phyloP scores from a whole-genome alignment of 768 basidiomycete species.

The Boletus vermiculosoides region DNA sequence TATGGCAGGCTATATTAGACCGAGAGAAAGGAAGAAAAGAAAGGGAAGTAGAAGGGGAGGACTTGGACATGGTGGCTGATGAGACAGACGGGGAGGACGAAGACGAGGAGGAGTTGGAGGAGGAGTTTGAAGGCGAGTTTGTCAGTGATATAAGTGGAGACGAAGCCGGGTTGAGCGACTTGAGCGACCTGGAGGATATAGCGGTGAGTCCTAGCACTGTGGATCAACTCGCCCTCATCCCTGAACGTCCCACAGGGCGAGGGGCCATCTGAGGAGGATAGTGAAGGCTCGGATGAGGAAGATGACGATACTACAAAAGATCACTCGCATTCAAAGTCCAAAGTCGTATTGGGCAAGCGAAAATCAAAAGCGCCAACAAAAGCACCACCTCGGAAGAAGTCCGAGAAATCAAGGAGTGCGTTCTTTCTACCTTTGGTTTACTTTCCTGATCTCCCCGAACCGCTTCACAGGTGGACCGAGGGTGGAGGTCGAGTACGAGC shows the following conservation, averaged over 20 bases:
- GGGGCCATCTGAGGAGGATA: conserved; percentile 40
- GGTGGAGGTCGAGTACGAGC: conserved; percentile 96
- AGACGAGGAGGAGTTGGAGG: conserved; percentile 47
- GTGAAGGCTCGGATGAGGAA: conserved; percentile 42
- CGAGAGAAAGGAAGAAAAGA: conserved; percentile 58
- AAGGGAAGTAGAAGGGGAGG: conserved; percentile 42
- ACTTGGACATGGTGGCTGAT: conserved; percentile 49
- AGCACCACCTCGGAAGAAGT: conserved; percentile 49
- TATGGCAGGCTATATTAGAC: conserved; percentile 92
- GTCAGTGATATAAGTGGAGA: conserved; percentile 57
- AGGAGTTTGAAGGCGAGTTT: conserved; percentile 54
- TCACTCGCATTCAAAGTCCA: conserved; percentile 37
- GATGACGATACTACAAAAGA: conserved; percentile 40
- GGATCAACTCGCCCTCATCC: background rate
- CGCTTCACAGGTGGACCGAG: conserved; percentile 59
- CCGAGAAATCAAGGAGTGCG: conserved; percentile 64
- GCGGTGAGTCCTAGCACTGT: conserved; percentile 42
- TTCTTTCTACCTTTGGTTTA: conserved; percentile 12
- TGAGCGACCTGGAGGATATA: conserved; percentile 65
- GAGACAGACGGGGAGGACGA: conserved; percentile 55
- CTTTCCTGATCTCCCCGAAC: conserved; percentile 12
- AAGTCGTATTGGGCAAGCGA: conserved; percentile 62
- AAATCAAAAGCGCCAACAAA: conserved; percentile 48
- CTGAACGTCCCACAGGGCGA: conserved; percentile 35
- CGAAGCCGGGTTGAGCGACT: conserved; percentile 40